Conservation (phyloP, 768 basidiomycete species). For the Suillus subluteus region DNA sequence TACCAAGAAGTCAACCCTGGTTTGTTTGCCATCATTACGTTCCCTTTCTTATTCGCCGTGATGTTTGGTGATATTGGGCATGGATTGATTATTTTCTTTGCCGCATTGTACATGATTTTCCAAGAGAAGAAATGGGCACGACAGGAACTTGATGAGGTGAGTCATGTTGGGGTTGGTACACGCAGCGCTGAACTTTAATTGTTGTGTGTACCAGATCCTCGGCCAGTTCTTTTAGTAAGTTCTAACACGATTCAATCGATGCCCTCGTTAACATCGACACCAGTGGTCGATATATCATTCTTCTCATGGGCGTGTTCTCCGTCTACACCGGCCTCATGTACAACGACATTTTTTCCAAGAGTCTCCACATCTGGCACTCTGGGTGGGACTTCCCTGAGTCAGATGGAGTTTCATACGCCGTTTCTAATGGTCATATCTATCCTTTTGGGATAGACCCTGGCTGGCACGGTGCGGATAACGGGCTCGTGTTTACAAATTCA, state of each 20-base stretch:
- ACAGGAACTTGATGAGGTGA: slow-evolving; percentile 72
- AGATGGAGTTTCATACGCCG: slow-evolving; percentile 49
- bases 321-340: slow-evolving; percentile 97
- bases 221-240: slow-evolving; percentile 93
- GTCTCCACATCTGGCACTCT: slow-evolving; percentile 84
- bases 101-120: slow-evolving; percentile 84
- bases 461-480: slow-evolving; percentile 94
- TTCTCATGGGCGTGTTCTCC: slow-evolving; percentile 97
- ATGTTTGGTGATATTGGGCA: slow-evolving; percentile 99
- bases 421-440: slow-evolving; percentile 73
- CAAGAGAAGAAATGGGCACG: slow-evolving; percentile 82
- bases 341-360: slow-evolving; percentile 98
- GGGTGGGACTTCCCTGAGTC: slow-evolving; percentile 78
- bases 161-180: slow-evolving; percentile 23
- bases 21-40: slow-evolving; percentile 87
- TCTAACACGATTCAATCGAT: slow-evolving; percentile 11
- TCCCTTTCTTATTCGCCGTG: slow-evolving; percentile 98
- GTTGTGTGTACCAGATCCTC: slow-evolving; percentile 55
- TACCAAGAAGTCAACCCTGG: slow-evolving; percentile 99
- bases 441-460: slow-evolving; percentile 92
- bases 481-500: slow-evolving; percentile 93
- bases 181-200: slow-evolving; percentile 5
- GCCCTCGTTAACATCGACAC: slow-evolving; percentile 27
- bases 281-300: slow-evolving; percentile 97
- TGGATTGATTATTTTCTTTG: slow-evolving; percentile 77